Conservation (phyloP, 768 basidiomycete species). For the Podaxis rugospora region DNA sequence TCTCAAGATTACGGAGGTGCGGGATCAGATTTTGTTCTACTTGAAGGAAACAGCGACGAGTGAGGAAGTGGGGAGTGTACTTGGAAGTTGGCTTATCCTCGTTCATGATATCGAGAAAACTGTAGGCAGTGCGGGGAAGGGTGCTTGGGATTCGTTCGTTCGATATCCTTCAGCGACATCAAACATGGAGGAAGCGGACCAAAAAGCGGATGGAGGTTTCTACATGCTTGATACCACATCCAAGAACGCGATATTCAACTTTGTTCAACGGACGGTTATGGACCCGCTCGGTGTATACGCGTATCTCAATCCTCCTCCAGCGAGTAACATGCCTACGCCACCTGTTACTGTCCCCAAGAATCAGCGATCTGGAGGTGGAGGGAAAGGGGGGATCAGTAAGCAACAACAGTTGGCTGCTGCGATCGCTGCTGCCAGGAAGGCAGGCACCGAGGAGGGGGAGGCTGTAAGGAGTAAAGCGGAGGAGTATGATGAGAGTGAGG, state of each 20-base stretch:
- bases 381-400: constrained; percentile 21
- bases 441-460: background rate
- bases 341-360: constrained; percentile 25
- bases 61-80: constrained; percentile 49
- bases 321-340: constrained; percentile 28
- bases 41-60: constrained; percentile 42
- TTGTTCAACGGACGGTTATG: constrained; percentile 50
- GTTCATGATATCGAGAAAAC: constrained; percentile 68
- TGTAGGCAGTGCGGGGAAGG: constrained; percentile 45
- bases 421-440: constrained; percentile 4
- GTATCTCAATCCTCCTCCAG: constrained; percentile 61
- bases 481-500: constrained; percentile 62
- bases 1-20: constrained; percentile 47
- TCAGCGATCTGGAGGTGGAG: constrained; percentile 10
- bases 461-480: constrained; percentile 40
- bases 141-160: constrained; percentile 48
- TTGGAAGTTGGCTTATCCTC: constrained; percentile 73
- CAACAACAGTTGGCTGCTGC: constrained; percentile 24
- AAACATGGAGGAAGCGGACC: constrained; percentile 1
- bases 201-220: constrained; percentile 8
- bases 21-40: constrained; percentile 46
- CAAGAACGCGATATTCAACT: constrained; percentile 38
- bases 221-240: constrained; percentile 28
- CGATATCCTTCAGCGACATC: constrained; percentile 14
- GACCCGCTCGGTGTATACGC: constrained; percentile 58